These are phyloP conservation scores for Cryptosporidium sp. DNA, from an alignment of 169 alveolate species.

Conservation along the genomic window DNA sequence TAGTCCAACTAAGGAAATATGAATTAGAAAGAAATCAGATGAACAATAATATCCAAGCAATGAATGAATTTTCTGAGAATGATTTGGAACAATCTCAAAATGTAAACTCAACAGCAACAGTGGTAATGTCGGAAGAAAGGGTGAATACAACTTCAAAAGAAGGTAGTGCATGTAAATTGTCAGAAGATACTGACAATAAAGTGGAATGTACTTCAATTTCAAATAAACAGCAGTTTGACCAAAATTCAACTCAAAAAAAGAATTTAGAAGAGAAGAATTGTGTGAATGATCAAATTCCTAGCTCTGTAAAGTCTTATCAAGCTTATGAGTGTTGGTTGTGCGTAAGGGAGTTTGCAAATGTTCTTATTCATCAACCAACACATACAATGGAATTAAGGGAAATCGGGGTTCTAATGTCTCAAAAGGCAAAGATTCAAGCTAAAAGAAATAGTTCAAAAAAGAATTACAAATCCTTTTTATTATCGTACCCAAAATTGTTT, in stretches of 20 bases:
- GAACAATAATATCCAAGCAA: background rate
- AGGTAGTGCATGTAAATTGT: background rate
- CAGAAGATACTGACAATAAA: slow-evolving; percentile 16
- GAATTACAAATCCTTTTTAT: slow-evolving; percentile 56
- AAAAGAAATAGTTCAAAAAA: slow-evolving; percentile 73
- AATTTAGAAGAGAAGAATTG: background rate
- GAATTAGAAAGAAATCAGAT: slow-evolving; percentile 45
- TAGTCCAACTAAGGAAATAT: slow-evolving; percentile 46
- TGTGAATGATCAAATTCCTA: slow-evolving; percentile 31
- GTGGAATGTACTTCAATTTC: slow-evolving; percentile 15
- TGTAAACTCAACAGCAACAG: background rate
- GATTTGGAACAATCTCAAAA: slow-evolving; percentile 11
- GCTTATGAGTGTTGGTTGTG: slow-evolving; percentile 75
- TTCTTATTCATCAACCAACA: slow-evolving; percentile 62
- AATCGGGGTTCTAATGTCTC: slow-evolving; percentile 75
- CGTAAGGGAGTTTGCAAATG: slow-evolving; percentile 75
- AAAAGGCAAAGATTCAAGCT: slow-evolving; percentile 74
- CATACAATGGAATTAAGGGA: slow-evolving; percentile 72
- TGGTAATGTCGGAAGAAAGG: slow-evolving; percentile 6
- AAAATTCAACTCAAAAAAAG: background rate
- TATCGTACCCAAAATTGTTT: slow-evolving; percentile 66
- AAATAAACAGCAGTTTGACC: slow-evolving; percentile 1
- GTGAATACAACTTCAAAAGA: slow-evolving; percentile 7
- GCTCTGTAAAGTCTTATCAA: slow-evolving; percentile 43
- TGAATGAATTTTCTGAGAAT: slow-evolving; percentile 9